Conservation (phyloP, 2,329 filamentous ascomycete species). For the Coniochaeta sp. region DNA sequence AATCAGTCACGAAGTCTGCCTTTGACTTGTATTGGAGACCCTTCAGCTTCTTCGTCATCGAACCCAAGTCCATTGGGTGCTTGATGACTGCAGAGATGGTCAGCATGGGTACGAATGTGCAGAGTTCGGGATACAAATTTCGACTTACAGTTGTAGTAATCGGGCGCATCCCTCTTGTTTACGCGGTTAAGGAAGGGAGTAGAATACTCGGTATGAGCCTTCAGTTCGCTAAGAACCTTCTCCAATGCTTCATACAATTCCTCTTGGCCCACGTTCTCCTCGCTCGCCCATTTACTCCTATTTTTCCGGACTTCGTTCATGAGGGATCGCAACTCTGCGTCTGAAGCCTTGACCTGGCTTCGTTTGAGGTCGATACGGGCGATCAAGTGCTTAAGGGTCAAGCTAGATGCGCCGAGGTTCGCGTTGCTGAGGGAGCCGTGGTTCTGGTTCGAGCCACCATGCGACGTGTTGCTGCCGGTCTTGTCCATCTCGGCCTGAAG, state of each 20-base stretch:
- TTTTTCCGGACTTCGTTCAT: constrained; percentile 99
- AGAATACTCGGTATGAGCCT: constrained; percentile 95
- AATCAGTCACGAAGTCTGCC: constrained; percentile 85
- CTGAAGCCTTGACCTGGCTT: constrained; percentile 81
- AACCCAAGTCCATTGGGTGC: constrained; percentile 93
- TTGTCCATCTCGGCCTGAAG: constrained; percentile 91
- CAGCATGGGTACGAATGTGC: neutral
- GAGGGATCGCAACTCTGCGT: constrained; percentile 82
- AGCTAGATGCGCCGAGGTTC: constrained; percentile 89
- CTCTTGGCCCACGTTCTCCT: constrained; percentile 95
- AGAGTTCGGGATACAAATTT: neutral
- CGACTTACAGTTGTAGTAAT: constrained; percentile 80
- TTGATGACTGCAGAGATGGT: constrained; percentile 62
- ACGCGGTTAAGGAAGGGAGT: constrained; percentile 91
- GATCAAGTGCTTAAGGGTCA: constrained; percentile 95
- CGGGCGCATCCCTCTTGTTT: constrained; percentile 93
- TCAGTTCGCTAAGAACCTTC: constrained; percentile 93
- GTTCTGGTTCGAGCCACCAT: constrained; percentile 46
- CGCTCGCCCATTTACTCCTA: constrained; percentile 96
- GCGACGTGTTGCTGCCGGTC: constrained; percentile 43
- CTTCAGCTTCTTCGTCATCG: constrained; percentile 97
- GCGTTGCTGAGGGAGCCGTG: constrained; percentile 88
- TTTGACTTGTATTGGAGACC: constrained; percentile 76
- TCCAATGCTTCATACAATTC: constrained; percentile 95
- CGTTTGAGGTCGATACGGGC: constrained; percentile 91